Evolutionary conservation across 148 eudicot species (phyloP).

Genomic region (Cornus florida): DNA sequence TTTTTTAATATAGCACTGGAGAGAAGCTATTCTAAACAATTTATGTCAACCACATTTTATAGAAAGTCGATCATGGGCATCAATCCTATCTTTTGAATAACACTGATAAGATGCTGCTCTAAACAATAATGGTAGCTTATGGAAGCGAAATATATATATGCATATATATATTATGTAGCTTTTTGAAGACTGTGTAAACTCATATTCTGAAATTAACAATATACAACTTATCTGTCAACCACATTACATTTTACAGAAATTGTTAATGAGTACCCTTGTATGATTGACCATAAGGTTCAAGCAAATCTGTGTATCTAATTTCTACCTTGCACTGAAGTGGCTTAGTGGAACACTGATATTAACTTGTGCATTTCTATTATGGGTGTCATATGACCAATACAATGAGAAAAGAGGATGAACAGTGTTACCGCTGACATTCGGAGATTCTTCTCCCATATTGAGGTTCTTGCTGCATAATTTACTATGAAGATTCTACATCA

Average conservation of each 20-base stretch:
- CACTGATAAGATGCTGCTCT: no score
- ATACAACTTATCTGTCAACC: not conserved
- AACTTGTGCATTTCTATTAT: not conserved
- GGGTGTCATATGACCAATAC: not conserved
- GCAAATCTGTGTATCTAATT: not conserved
- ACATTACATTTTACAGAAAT: no score
- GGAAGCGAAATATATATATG: no score
- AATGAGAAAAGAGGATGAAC: not conserved
- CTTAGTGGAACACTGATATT: not conserved
- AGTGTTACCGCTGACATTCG: not conserved
- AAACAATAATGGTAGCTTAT: no score
- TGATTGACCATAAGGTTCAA: not conserved
- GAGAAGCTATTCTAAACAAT: no score
- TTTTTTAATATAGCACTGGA: no score
- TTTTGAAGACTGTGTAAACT: not conserved
- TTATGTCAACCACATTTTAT: no score
- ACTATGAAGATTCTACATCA: conserved; percentile 41
- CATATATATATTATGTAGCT: no score
- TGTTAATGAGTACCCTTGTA: not conserved
- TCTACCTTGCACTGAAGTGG: not conserved
- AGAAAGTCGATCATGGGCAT: no score
- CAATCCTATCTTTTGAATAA: no score
- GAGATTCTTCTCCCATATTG: not conserved
- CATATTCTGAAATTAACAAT: not conserved
- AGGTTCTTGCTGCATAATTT: not conserved